Conservation (phyloP, 345 rosid genomes). For the Eucalyptus virginea region DNA sequence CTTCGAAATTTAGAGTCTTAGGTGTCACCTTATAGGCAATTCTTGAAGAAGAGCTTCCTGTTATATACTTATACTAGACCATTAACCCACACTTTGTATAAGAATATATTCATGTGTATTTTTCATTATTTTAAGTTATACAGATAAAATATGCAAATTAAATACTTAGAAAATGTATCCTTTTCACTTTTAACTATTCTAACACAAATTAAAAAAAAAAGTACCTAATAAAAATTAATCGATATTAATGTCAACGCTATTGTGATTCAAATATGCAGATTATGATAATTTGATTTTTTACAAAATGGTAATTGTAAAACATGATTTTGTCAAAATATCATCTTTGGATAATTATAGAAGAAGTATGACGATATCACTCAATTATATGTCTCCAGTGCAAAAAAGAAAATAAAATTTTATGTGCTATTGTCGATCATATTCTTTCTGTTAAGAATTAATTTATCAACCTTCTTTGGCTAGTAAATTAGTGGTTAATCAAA, state of each 20-base stretch:
- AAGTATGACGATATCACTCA: neutral
- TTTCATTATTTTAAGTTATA: neutral
- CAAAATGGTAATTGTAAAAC: neutral
- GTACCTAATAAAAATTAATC: neutral
- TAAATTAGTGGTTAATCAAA: neutral
- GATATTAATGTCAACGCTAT: neutral
- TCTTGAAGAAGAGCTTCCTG: neutral
- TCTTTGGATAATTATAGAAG: neutral
- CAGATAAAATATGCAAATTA: neutral
- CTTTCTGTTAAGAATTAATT: neutral
- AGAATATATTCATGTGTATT: neutral
- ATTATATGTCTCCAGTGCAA: neutral
- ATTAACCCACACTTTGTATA: neutral
- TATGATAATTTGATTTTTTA: neutral
- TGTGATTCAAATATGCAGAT: neutral
- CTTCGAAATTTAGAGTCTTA: neutral
- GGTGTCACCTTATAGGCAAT: neutral
- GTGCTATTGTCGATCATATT: neutral
- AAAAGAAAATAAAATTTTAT: neutral
- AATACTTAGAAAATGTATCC: neutral
- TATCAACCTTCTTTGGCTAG: neutral
- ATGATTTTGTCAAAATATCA: neutral
- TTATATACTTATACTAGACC: neutral
- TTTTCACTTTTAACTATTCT: neutral
- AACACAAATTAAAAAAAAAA: neutral